Conservation (phyloP, 305 asterid genomes). For the Ilex paraguariensis region DNA sequence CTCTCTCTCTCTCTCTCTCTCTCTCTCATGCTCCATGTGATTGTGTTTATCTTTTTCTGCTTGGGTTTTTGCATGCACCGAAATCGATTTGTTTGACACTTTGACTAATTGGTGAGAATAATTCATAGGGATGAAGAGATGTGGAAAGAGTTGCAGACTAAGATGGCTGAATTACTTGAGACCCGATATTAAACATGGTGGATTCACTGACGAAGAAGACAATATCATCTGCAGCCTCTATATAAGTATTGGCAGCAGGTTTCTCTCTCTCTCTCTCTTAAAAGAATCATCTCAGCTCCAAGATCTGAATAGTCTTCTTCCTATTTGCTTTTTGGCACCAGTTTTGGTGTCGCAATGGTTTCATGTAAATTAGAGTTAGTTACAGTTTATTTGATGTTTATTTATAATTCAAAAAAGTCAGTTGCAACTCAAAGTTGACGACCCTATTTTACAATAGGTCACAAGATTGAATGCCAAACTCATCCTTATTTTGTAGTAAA, state of each 20-base stretch:
- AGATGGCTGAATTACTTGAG: slow-evolving; percentile 61
- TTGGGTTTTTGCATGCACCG: not conserved
- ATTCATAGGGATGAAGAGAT: slow-evolving; percentile 42
- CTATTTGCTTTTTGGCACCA: no score
- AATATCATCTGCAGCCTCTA: slow-evolving; percentile 41
- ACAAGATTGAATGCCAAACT: no score
- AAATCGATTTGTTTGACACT: not conserved
- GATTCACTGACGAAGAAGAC: slow-evolving; percentile 56
- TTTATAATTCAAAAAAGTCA: no score
- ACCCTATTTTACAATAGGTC: no score
- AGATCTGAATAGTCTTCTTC: no score
- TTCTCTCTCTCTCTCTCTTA: not conserved
- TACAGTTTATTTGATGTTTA: no score
- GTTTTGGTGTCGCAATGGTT: no score
- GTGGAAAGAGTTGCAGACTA: slow-evolving; percentile 66
- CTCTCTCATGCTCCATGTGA: not conserved
- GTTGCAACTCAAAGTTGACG: no score
- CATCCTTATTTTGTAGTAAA: no score
- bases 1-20: not conserved
- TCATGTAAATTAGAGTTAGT: no score
- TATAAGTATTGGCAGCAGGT: slow-evolving; percentile 62
- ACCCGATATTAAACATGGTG: slow-evolving; percentile 61
- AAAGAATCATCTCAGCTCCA: not conserved
- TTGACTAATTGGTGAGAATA: not conserved
- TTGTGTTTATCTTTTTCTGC: not conserved